Evolutionary conservation across 2,329 filamentous ascomycete genomes (phyloP).

Genomic region (Epichloe sp.): DNA sequence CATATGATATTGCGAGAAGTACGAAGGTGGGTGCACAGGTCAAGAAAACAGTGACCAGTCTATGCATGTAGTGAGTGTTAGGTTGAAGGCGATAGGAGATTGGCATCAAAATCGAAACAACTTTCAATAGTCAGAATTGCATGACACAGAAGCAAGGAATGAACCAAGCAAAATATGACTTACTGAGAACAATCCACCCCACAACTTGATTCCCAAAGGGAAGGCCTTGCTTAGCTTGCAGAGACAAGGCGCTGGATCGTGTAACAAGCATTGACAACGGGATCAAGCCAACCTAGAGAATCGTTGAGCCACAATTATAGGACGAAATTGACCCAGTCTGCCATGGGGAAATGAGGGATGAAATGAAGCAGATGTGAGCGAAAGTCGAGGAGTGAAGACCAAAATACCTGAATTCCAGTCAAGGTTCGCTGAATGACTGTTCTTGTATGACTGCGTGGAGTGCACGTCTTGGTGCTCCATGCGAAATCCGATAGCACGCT

Average conservation of each 20-base stretch:
- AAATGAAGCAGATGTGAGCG: background rate
- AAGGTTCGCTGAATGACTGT: conserved; percentile 40
- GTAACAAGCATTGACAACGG: conserved; percentile 76
- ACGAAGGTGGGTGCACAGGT: conserved; percentile 89
- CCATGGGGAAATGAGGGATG: conserved; percentile 5
- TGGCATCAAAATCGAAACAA: conserved; percentile 64
- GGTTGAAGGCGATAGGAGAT: conserved; percentile 69
- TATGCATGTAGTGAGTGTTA: conserved; percentile 80
- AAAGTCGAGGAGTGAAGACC: too few relatives aligned
- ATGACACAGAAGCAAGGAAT: background rate
- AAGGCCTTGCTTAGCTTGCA: conserved; percentile 75
- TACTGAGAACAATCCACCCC: conserved; percentile 69
- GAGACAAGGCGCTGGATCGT: conserved; percentile 66
- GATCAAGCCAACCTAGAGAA: conserved; percentile 55
- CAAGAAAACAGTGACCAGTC: conserved; percentile 77
- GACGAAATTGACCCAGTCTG: background rate
- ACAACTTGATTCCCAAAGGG: conserved; percentile 79
- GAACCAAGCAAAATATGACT: conserved; percentile 12
- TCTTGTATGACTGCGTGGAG: conserved; percentile 18
- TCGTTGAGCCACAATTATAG: background rate
- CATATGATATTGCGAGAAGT: conserved; percentile 92
- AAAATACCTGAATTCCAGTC: conserved; percentile 50
- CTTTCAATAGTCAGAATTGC: conserved; percentile 22
- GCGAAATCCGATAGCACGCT: conserved; percentile 29
- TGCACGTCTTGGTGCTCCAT: conserved; percentile 11